Conservation (phyloP, 2,329 filamentous ascomycete species). For the Aspergillus unguis region DNA sequence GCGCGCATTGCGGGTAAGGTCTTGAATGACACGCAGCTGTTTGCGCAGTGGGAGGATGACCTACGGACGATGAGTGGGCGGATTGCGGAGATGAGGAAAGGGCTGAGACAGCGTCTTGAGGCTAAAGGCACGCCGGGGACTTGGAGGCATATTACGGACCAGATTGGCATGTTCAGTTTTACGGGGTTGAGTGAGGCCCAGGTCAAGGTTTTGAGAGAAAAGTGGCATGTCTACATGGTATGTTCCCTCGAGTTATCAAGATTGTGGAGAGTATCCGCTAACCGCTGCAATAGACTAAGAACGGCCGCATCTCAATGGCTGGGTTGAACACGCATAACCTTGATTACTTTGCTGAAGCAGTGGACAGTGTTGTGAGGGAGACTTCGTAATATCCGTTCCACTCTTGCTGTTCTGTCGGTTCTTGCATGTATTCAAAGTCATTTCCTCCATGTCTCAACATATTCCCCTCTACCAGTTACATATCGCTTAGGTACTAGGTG, state of each 20-base stretch:
- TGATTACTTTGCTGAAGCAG: constrained; percentile 86
- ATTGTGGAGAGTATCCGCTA: not conserved
- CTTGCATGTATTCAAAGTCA: not conserved
- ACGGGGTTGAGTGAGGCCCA: constrained; percentile 51
- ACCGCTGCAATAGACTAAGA: constrained; percentile 65
- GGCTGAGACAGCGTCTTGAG: constrained; percentile 75
- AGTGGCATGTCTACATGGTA: constrained; percentile 52
- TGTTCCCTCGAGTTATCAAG: constrained; percentile 9
- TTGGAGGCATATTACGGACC: constrained; percentile 96
- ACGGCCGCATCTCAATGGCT: constrained; percentile 96
- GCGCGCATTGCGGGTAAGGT: constrained; percentile 82
- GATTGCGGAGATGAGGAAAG: constrained; percentile 86
- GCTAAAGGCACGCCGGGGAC: constrained; percentile 78
- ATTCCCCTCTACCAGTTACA: not conserved
- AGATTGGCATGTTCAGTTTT: constrained; percentile 99
- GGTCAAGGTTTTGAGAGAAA: constrained; percentile 45
- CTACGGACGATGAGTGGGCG: constrained; percentile 90
- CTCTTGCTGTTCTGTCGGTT: not conserved
- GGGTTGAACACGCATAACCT: constrained; percentile 91
- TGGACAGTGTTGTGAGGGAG: constrained; percentile 72
- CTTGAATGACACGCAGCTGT: constrained; percentile 77
- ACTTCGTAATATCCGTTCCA: constrained; percentile 25
- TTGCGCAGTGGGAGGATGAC: constrained; percentile 89
- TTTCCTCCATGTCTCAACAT: not conserved
- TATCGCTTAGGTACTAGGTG: not conserved